Evolutionary conservation across 192 early-diverging fungal genomes (phyloP).

Genomic region (Dissophora ornata): DNA sequence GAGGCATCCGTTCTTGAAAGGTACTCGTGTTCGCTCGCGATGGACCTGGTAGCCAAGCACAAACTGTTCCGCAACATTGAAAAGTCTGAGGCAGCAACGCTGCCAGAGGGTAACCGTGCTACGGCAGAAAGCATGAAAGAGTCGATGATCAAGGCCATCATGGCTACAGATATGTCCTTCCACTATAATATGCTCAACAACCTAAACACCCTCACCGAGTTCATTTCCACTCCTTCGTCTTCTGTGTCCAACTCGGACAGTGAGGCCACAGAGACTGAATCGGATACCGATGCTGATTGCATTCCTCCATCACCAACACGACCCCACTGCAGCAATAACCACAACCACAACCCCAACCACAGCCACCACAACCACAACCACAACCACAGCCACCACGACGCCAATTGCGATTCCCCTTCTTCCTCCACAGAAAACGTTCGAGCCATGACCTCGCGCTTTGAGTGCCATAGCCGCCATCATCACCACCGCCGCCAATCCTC

Average conservation of each 20-base stretch:
- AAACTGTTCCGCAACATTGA: slow-evolving; percentile 70
- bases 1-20: slow-evolving; percentile 88
- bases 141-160: slow-evolving; percentile 77
- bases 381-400: too few species aligned
- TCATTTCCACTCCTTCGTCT: slow-evolving; percentile 36
- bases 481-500: slow-evolving; percentile 36
- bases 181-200: slow-evolving; percentile 81
- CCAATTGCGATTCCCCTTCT: too few species aligned
- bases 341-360: too few species aligned
- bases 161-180: slow-evolving; percentile 92
- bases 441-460: slow-evolving; percentile 2
- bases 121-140: slow-evolving; percentile 59
- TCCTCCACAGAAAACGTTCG: not conserved
- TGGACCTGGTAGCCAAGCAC: slow-evolving; percentile 82
- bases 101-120: slow-evolving; percentile 60
- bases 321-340: too few species aligned
- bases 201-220: slow-evolving; percentile 57
- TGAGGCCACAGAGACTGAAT: slow-evolving; percentile 23
- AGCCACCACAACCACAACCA: slow-evolving; percentile 4
- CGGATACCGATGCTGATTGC: slow-evolving; percentile 10
- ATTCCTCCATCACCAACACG: not conserved
- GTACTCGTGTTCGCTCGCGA: slow-evolving; percentile 82
- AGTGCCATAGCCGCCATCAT: not conserved
- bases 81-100: slow-evolving; percentile 42
- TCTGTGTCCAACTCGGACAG: slow-evolving; percentile 25